Base-by-base conservation (phyloP, 192 early-diverging fungal species). In the Funneliformis mosseae region DNA sequence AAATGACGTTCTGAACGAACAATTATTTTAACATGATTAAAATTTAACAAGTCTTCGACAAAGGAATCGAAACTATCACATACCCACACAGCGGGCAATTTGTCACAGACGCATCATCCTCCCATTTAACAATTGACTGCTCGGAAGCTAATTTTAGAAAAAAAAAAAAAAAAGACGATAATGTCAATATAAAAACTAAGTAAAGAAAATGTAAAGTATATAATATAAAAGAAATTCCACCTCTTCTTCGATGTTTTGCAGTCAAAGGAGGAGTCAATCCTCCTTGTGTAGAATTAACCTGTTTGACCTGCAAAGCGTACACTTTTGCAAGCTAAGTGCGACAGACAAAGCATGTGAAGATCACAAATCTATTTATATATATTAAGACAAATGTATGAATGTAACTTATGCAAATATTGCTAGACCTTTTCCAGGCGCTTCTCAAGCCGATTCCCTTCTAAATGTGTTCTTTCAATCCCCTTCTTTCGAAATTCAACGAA, bases 371-470 rank as follows among this genome's bases (percentile, higher is more conserved):
- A 72, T 61, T 16, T 33, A 21, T 14, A n/a, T n/a, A 78, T 66
- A 33, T 61, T 18, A 3, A 77, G 80, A 60, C 62, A 80, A 18
- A 79, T 27, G n/a, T 72, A 72, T 16, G 18, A 3, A 43, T n/a
- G 14, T 43, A 45, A 46, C 18, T 21, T 42, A 33, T 50, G 39
- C 48, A 81, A 80, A 10, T 78, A 78, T 80, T 79, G 78, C 10
- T 83, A 82, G 59, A 94, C 87, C 77, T 91, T 90, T 85, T 95
- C 94, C 39, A 95, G 80, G 4, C 94, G 87, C 80, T 93, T 91
- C 79, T 94, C 93, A 5, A 93, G 83, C 46, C 92, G 85, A 78
- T 93, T 95, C 5, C 88, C 88, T 73, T 93, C 94, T 45, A 95
- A 81, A 68, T 91, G 89, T 9, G 91, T 88, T 16, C 83, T 83